A percentile compares a stretch with the other conserved stretches of the same genome.
Conservation (phyloP, 2,329 filamentous ascomycete genomes). For the Xylariaceae sp. region DNA sequence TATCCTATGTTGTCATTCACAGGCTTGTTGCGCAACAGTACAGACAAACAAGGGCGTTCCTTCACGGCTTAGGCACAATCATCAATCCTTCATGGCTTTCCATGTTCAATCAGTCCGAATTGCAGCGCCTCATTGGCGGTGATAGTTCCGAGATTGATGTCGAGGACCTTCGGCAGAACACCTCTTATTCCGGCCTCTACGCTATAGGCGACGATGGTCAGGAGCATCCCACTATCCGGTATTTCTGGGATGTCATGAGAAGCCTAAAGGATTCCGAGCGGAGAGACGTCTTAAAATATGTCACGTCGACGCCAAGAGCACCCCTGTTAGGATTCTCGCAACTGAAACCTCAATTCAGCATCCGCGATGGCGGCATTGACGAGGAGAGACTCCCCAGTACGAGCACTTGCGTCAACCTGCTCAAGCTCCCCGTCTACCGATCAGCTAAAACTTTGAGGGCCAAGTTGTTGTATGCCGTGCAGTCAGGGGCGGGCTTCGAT, state of each 20-base stretch:
- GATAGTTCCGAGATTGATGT: slow-evolving; percentile 82
- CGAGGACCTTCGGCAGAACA: slow-evolving; percentile 77
- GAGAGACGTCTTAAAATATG: slow-evolving; percentile 86
- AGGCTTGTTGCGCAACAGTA: slow-evolving; percentile 75
- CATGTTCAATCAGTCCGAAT: slow-evolving; percentile 96
- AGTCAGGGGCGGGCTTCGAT: slow-evolving; percentile 89
- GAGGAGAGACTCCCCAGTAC: slow-evolving; percentile 80
- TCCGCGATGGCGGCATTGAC: slow-evolving; percentile 74
- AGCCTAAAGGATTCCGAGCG: slow-evolving; percentile 69
- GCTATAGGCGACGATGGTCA: slow-evolving; percentile 78
- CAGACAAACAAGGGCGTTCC: slow-evolving; percentile 79
- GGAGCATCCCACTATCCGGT: slow-evolving; percentile 77
- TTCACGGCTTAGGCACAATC: slow-evolving; percentile 78
- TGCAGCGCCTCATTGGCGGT: slow-evolving; percentile 89
- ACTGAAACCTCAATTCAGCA: slow-evolving; percentile 80
- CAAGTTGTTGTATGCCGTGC: slow-evolving; percentile 85
- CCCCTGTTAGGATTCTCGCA: slow-evolving; percentile 85
- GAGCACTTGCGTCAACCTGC: slow-evolving; percentile 90
- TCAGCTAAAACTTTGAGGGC: slow-evolving; percentile 60
- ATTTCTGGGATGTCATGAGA: slow-evolving; percentile 90
- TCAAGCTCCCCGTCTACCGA: slow-evolving; percentile 83
- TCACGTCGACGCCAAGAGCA: slow-evolving; percentile 86
- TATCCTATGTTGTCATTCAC: slow-evolving; percentile 84
- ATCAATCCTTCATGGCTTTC: slow-evolving; percentile 90
- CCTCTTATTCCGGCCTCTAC: slow-evolving; percentile 82